Evolutionary conservation across 2,329 filamentous ascomycete genomes (phyloP).

Genomic region (Camptophora hylomeconis): DNA sequence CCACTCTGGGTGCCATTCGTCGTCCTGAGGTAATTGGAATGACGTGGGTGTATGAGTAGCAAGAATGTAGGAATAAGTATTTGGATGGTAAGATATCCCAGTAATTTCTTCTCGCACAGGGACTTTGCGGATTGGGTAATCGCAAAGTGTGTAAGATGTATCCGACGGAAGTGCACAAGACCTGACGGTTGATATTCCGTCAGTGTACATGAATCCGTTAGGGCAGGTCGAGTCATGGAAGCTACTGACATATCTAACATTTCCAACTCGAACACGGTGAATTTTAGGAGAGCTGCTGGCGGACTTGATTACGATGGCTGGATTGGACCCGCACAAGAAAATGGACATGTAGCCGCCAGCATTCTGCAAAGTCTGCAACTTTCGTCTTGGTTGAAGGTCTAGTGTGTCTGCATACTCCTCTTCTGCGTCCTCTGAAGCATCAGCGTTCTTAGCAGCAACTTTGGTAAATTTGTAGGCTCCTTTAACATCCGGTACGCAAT

Average conservation of each 20-base stretch:
- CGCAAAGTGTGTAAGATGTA: conserved; percentile 58
- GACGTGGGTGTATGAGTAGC: conserved; percentile 54
- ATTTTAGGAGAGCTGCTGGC: conserved; percentile 64
- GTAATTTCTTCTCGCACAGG: conserved; percentile 57
- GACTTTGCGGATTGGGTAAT: conserved; percentile 62
- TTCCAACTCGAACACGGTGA: conserved; percentile 55
- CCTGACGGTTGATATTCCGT: conserved; percentile 36
- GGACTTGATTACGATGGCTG: conserved; percentile 72
- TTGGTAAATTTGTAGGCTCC: conserved; percentile 60
- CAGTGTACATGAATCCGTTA: conserved; percentile 70
- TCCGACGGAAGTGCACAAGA: conserved; percentile 49
- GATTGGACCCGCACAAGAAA: conserved; percentile 67
- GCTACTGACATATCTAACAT: conserved; percentile 57
- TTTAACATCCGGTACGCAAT: conserved; percentile 25
- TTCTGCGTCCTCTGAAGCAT: conserved; percentile 38
- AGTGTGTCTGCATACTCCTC: conserved; percentile 26
- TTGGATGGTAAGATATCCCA: conserved; percentile 62
- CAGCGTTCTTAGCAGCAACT: conserved; percentile 45
- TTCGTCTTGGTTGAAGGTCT: conserved; percentile 24
- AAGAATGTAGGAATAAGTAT: conserved; percentile 62
- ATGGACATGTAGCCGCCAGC: conserved; percentile 69
- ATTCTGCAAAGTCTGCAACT: conserved; percentile 30
- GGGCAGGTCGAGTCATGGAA: conserved; percentile 70
- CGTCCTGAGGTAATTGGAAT: conserved; percentile 78
- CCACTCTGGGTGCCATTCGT: conserved; percentile 72